Base-by-base conservation (phyloP, 2,329 filamentous ascomycete genomes). In the Alternaria atra region DNA sequence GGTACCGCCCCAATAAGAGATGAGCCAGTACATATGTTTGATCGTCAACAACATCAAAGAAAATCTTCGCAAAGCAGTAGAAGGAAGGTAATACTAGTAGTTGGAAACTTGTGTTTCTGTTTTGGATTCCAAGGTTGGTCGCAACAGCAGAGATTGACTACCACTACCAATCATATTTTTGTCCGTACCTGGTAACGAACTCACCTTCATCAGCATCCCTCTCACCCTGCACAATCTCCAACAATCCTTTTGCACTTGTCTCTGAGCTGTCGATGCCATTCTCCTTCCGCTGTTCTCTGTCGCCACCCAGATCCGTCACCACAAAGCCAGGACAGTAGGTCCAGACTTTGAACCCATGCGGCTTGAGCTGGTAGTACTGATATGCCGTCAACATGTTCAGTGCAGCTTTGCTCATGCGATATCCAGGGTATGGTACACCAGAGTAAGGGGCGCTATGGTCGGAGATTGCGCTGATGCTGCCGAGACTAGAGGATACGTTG, bases 321-420 rank as follows among this genome's bases (percentile, higher is more conserved):
- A 77, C 74, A 29, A 63, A 77, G 1, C 75, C 75, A 5, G 74
- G 75, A 39, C 73, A 77, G 51, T 64, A 77, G 7, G 61, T 50
- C 70, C 70, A 77, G 5, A 76, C 58, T 55, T 76, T 77, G 55
- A 63, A 65, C 1, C 70, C 69, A 2, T 60, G 57, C 1, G 64
- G 64, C 23, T 70, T 68, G 23, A 70, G 63, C 23, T 76, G 85
- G 30, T 76, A 84, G 72, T 84, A 60, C 50, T 72, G 65, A 57
- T 71, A 73, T 2, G 66, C 66, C 5, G 67, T 71, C 74, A 79
- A 53, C 77, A 77, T 79, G 52, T 78, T 78, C 9, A 79, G 65
- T 5, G 76, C 74, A 5, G 74, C 60, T 55, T 80, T 79, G 58
- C 70, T 78, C 65, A 74, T 74, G n/a, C 73, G 72, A 47, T 80